Base-by-base conservation (phyloP, 371 early-diverging fungal genomes). In the Zychaea mexicana region DNA sequence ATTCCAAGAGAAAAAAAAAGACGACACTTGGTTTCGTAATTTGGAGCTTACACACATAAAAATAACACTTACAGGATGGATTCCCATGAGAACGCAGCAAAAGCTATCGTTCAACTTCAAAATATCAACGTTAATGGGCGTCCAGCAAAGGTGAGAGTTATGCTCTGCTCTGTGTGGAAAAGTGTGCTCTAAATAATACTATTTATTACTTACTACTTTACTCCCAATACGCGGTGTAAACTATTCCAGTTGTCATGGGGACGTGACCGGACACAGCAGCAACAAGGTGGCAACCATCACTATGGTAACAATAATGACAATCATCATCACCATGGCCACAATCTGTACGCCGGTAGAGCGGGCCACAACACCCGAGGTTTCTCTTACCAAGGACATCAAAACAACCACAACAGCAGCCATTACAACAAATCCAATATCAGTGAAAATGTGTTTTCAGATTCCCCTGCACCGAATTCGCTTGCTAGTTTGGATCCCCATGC, bases 81-180 rank as follows among this genome's bases (percentile, higher is more conserved):
- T 72, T 79, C 92, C 10, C 96, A 95, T 72, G 94, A 94, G 65
- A 87, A 87, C 69, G 96, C 96, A 4, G 90, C 95, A 26, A 81
- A 82, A 56, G 92, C 95, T 33, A 94, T 95, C 66, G 84, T 86
- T 60, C 77, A 87, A 52, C 76, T 94, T 53, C 86, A 92, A 67
- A 90, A 90, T 31, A 70, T 83, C 32, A 65, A 66, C 24, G 72
- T 95, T 55, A 85, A 88, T 57, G 93, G 92, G 19, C 88, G 95
- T 57, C 84, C 85, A 46, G 80, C 88, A 33, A 89, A 87, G 79
- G 90, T 88, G 21, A 2, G n/a, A n/a, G 46, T n/a, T 46, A n/a
- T 46, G n/a, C 21, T n/a, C n/a, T n/a, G n/a, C n/a, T n/a, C n/a
- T n/a, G n/a, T 15, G 46, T n/a, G 7, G 15, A n/a, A 17, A 46